These are phyloP conservation scores for Apiospora pterosperma DNA, from an alignment of 2,329 filamentous ascomycete species.

Conservation along the genomic window DNA sequence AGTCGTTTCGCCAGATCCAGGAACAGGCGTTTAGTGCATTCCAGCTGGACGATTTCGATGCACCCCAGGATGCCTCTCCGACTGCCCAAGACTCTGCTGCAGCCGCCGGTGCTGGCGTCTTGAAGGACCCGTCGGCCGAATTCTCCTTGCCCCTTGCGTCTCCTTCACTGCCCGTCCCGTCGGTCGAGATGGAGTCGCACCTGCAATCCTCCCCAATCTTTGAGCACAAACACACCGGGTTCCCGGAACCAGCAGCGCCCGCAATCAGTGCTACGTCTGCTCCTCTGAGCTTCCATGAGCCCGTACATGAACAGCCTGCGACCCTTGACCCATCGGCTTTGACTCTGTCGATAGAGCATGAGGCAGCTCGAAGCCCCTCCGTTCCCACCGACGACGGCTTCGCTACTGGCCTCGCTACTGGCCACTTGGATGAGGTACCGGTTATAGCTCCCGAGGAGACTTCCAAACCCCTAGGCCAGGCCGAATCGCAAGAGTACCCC, in stretches of 20 bases:
- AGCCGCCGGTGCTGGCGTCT: background rate
- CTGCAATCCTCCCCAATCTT: conserved; percentile 8
- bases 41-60: background rate
- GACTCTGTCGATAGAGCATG: conserved; percentile 27
- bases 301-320: conserved; percentile 20
- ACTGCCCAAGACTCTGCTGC: background rate
- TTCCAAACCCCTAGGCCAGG: background rate
- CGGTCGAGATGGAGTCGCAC: conserved; percentile 9
- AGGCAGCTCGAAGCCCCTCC: conserved; percentile 22
- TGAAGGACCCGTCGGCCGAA: background rate
- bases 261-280: conserved; percentile 4
- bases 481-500: conserved; percentile 15
- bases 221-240: conserved; percentile 6
- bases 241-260: background rate
- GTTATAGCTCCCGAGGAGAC: conserved; percentile 2
- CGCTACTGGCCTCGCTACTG: conserved; percentile 7
- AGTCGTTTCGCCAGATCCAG: conserved; percentile 20
- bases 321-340: conserved; percentile 27
- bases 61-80: background rate
- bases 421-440: conserved; percentile 8
- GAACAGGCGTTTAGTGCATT: conserved; percentile 16
- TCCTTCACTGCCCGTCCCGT: conserved; percentile 11
- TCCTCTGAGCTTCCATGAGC: conserved; percentile 11
- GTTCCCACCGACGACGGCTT: conserved; percentile 21
- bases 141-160: conserved; percentile 11